phyloP scores from a whole-genome alignment of 2,329 filamentous ascomycete genomes.

The Monosporascus ibericus region DNA sequence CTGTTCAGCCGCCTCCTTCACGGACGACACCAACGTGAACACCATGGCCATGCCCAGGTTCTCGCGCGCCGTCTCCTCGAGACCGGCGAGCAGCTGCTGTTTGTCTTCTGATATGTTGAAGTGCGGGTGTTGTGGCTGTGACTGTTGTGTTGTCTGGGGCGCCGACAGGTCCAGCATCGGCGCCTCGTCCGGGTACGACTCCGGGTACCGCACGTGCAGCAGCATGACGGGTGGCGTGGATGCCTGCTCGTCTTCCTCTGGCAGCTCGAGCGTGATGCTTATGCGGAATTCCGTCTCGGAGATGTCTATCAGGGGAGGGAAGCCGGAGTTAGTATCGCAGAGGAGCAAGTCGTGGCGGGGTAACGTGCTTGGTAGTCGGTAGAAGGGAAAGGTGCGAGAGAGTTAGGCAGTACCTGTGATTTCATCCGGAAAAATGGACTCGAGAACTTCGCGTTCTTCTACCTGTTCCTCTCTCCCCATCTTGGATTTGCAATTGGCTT shows the following conservation, averaged over 20 bases:
- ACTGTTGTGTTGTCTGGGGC: conserved; percentile 58
- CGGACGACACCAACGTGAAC: conserved; percentile 78
- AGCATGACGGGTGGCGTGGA: conserved; percentile 65
- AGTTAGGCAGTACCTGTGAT: conserved; percentile 63
- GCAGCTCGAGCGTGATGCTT: conserved; percentile 75
- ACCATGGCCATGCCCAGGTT: conserved; percentile 97
- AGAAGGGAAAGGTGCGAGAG: conserved; percentile 9
- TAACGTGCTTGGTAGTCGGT: not conserved
- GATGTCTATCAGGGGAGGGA: conserved; percentile 55
- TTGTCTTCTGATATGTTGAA: conserved; percentile 81
- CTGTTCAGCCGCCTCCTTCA: conserved; percentile 88
- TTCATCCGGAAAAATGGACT: conserved; percentile 97
- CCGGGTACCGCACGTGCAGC: conserved; percentile 83
- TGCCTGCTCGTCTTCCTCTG: conserved; percentile 56
- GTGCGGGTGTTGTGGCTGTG: conserved; percentile 56
- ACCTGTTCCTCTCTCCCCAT: conserved; percentile 82
- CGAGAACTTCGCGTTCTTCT: conserved; percentile 95
- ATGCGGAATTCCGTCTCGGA: conserved; percentile 87
- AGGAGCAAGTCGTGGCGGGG: conserved; percentile 1
- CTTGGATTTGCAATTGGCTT: conserved; percentile 12
- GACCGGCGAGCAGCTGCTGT: conserved; percentile 60
- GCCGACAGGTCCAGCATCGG: conserved; percentile 71
- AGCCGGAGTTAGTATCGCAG: not conserved
- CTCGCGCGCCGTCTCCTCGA: conserved; percentile 76
- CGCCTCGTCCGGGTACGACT: conserved; percentile 80